phyloP scores from a whole-genome alignment of 805 yeast genomes.

The Ogataea saltuana region DNA sequence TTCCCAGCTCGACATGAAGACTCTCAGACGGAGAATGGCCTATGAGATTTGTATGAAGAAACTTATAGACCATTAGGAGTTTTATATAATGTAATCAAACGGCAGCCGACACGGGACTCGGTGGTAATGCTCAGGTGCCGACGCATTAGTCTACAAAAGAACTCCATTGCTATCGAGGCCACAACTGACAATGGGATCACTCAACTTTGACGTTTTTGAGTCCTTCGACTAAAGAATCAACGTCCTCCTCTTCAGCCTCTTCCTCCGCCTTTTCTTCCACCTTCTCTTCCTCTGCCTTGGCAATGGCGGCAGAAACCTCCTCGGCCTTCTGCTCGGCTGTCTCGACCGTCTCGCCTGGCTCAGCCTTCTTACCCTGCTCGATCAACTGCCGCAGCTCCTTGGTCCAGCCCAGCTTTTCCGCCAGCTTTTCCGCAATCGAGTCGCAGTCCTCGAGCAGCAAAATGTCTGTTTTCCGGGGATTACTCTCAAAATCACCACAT shows the following conservation, averaged over 20 bases:
- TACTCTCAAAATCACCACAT: constrained; percentile 69
- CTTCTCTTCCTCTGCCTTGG: constrained; percentile 26
- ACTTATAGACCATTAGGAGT: constrained; percentile 20
- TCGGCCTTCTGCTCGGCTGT: constrained; percentile 26
- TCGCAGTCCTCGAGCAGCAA: constrained; percentile 67
- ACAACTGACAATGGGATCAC: too few relatives aligned
- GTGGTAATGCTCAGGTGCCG: too few relatives aligned
- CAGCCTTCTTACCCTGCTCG: constrained; percentile 24
- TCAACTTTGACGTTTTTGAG: constrained; percentile 20
- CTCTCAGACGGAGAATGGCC: constrained; percentile 68
- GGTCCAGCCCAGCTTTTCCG: constrained; percentile 63
- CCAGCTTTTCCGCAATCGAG: constrained; percentile 54
- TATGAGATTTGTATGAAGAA: constrained; percentile 45
- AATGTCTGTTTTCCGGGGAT: constrained; percentile 61
- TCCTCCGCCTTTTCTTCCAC: constrained; percentile 12
- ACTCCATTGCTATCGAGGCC: too few relatives aligned
- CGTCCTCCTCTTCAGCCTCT: constrained; percentile 21
- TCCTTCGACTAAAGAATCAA: constrained; percentile 17
- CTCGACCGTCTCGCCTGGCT: constrained; percentile 13
- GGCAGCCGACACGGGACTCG: not conserved
- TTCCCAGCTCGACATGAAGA: constrained; percentile 66
- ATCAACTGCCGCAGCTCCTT: constrained; percentile 50
- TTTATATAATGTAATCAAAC: too few relatives aligned
- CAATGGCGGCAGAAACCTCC: constrained; percentile 29
- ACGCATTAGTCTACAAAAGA: too few relatives aligned